A percentile compares a stretch with the other conserved stretches of the same genome.
Conservation (phyloP, 306 rosid species). For the Corylus avellana region DNA sequence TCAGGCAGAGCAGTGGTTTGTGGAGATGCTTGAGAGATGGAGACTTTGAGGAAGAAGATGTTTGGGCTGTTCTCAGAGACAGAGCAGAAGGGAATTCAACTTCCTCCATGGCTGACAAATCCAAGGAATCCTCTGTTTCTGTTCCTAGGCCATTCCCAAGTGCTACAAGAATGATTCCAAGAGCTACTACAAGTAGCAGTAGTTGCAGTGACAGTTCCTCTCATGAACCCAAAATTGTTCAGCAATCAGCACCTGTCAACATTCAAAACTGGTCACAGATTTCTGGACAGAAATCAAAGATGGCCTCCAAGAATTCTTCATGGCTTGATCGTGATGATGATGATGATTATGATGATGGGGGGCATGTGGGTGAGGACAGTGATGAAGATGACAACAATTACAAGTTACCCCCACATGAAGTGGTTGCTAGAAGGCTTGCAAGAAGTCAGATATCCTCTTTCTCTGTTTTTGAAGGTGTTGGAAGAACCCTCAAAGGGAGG, state of each 20-base stretch:
- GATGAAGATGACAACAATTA: constrained; percentile 26
- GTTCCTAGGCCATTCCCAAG: constrained; percentile 40
- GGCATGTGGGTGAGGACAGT: constrained; percentile 22
- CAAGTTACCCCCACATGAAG: constrained; percentile 80
- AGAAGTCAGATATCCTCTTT: constrained; percentile 80
- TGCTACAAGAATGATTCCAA: constrained; percentile 67
- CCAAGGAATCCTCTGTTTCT: constrained; percentile 35
- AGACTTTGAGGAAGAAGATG: constrained; percentile 83
- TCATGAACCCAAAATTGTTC: constrained; percentile 46
- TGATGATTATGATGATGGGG: constrained; percentile 16
- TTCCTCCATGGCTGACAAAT: constrained; percentile 21
- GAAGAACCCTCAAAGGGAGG: constrained; percentile 93
- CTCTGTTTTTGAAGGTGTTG: constrained; percentile 92
- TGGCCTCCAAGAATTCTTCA: constrained; percentile 33
- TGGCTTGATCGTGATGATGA: constrained; percentile 31
- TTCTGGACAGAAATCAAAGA: constrained; percentile 41
- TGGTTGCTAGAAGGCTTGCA: constrained; percentile 79
- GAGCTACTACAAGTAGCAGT: constrained; percentile 33
- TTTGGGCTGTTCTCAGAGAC: constrained; percentile 67
- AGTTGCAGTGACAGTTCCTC: constrained; percentile 35
- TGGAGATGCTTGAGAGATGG: constrained; percentile 88
- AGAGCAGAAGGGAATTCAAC: constrained; percentile 18
- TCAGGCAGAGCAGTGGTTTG: constrained; percentile 57
- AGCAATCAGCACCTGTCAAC: constrained; percentile 76
- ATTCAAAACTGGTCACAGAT: constrained; percentile 72